phyloP scores from a whole-genome alignment of 306 rosid genomes.

The Hippophae gyantsensis region DNA sequence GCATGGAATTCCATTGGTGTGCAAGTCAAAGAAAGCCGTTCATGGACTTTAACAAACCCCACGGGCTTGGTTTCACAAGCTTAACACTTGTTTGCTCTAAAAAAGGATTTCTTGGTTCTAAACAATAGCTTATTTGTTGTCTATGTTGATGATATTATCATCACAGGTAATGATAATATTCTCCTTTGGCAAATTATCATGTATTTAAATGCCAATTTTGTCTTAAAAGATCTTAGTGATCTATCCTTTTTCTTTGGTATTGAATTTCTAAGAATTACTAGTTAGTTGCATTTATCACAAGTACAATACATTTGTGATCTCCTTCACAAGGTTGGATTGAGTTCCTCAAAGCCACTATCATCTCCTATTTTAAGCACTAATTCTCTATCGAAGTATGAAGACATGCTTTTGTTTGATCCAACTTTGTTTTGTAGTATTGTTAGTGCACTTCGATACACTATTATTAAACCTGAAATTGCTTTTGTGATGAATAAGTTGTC shows the following conservation, averaged over 20 bases:
- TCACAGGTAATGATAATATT: background rate
- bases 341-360: background rate
- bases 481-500: background rate
- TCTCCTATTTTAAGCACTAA: background rate
- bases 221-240: background rate
- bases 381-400: background rate
- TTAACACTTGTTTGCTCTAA: background rate
- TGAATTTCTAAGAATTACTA: background rate
- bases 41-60: constrained; percentile 1
- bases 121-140: background rate
- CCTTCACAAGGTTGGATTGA: background rate
- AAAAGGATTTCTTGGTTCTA: background rate
- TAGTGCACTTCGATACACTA: background rate
- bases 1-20: background rate
- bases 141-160: background rate
- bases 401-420: background rate
- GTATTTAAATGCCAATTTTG: background rate
- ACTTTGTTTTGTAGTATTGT: background rate
- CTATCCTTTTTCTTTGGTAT: background rate
- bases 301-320: background rate
- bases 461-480: background rate
- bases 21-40: background rate
- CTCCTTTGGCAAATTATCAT: background rate
- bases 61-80: background rate
- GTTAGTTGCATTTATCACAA: background rate